Conservation (phyloP, 2,329 filamentous ascomycete species). For the Thielaviopsis populi region DNA sequence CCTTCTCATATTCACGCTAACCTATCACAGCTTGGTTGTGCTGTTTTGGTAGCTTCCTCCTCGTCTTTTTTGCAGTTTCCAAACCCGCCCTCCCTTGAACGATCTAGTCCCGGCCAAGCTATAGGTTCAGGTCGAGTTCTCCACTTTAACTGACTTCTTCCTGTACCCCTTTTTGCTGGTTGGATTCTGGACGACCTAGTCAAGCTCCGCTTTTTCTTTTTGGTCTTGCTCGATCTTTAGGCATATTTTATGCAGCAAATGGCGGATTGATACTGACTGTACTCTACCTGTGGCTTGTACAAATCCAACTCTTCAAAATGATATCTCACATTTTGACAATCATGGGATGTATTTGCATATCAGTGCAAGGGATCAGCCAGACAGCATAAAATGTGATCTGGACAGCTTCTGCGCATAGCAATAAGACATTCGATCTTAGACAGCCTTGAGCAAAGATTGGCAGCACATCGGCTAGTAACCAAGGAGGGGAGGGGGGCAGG, state of each 20-base stretch:
- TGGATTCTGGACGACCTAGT: neutral
- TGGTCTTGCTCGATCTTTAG: neutral
- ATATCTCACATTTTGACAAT: neutral
- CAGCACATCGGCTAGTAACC: neutral
- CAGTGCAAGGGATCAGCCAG: neutral
- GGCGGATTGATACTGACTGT: neutral
- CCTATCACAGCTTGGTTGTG: neutral
- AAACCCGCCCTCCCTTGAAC: neutral
- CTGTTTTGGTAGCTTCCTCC: neutral
- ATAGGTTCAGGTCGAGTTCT: neutral
- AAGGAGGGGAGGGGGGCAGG: neutral
- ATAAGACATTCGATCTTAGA: neutral
- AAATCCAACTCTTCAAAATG: neutral
- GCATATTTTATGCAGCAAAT: neutral
- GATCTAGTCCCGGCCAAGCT: neutral
- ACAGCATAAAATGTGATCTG: neutral
- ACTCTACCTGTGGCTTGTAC: neutral
- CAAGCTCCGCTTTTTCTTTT: neutral
- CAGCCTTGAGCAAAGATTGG: neutral
- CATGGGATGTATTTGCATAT: neutral
- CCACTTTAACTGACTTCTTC: neutral
- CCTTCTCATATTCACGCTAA: neutral
- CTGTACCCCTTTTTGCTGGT: neutral
- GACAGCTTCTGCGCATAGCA: neutral
- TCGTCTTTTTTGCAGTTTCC: neutral